Base-by-base conservation (phyloP, 768 basidiomycete genomes). In the Serendipita sp. region DNA sequence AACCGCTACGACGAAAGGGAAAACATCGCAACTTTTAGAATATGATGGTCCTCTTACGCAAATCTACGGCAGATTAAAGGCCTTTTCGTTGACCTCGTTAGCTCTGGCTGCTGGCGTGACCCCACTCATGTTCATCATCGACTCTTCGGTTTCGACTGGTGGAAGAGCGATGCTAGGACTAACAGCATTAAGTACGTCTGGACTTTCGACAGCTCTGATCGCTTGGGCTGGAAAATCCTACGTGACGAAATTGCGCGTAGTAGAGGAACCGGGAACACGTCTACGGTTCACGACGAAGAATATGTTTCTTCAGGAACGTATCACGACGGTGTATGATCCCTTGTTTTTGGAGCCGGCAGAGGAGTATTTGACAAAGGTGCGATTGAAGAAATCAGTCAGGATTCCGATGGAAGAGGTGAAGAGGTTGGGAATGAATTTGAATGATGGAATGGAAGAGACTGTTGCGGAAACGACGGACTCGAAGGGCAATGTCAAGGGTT, bases 11-110 rank as follows among this genome's bases (percentile, higher is more conserved):
- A 7, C 38, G 13, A 41, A 41, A 41, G 38, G 1, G 13, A 41
- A 41, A 13, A 41, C 7, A 41, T 5, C 38, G 1, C 7, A 7
- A 7, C 38, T 41, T 13, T 41, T 51, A 51, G 56, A 60, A 32
- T 92, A 92, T 70, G 73, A 78, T 67, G 91, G 89, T 0, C 91
- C 90, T 1, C 76, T 91, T 44, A 75, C 84, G 0, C 72, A 77
- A 48, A 88, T 90, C 1, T 91, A 89, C 76, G 81, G 83, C 64
- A 81, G 82, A 28, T 80, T 92, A 65, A 92, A 93, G 72, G 73
- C 89, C 7, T 91, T 93, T 76, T 92, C 90, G 11, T 75, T 94
- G 0, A 82, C 84, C 28, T 91, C 91, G 0, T 79, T 93, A 54
- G 78, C 79, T 2, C 79, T 90, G 58, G 85, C 88, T 8, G 74